phyloP scores from a whole-genome alignment of 2,329 filamentous ascomycete species.

The Penicillium rolfsii region DNA sequence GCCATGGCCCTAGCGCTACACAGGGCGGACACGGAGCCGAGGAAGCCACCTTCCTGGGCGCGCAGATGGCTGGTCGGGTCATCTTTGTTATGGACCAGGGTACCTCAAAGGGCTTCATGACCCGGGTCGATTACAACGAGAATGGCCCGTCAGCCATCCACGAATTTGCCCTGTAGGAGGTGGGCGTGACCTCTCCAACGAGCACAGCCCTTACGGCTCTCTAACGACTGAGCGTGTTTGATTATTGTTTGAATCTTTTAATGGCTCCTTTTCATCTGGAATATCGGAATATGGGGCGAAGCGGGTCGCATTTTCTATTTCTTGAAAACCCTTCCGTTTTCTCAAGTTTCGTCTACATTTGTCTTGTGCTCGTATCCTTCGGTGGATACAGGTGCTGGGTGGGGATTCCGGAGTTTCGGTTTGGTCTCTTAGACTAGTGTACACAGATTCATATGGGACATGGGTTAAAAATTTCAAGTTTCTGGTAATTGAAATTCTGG shows the following conservation, averaged over 20 bases:
- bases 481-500: neutral
- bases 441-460: constrained; percentile 12
- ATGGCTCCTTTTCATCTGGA: neutral
- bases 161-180: constrained; percentile 49
- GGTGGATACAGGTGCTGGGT: constrained; percentile 27
- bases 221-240: constrained; percentile 19
- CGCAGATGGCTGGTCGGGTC: constrained; percentile 80
- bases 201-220: constrained; percentile 15
- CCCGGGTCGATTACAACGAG: constrained; percentile 69
- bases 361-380: constrained; percentile 29
- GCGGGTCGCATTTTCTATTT: constrained; percentile 7
- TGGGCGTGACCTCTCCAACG: neutral
- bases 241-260: neutral
- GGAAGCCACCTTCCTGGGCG: constrained; percentile 83
- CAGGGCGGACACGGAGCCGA: constrained; percentile 60
- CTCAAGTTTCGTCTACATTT: constrained; percentile 8
- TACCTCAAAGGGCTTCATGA: constrained; percentile 69
- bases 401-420: constrained; percentile 32
- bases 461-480: neutral
- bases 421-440: constrained; percentile 8
- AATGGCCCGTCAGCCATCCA: constrained; percentile 67
- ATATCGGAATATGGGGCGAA: constrained; percentile 17
- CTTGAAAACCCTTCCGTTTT: constrained; percentile 8
- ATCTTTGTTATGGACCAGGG: constrained; percentile 71
- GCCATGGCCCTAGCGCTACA: constrained; percentile 41